Conservation (phyloP, 148 eudicot genomes). For the Hydrangea macrophylla region DNA sequence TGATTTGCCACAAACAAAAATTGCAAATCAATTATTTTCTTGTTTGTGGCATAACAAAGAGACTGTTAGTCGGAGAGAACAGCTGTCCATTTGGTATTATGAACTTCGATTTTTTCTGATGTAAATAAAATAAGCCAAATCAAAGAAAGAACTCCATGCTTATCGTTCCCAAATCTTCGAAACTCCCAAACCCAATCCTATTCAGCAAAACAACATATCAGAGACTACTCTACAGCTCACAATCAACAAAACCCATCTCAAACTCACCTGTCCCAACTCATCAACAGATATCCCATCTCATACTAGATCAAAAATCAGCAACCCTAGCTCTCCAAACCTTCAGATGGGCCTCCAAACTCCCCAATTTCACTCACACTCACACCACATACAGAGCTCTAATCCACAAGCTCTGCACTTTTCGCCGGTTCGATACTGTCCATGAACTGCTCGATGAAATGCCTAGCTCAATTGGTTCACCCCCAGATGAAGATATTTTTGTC, state of each 20-base stretch:
- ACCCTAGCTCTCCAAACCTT: slow-evolving; percentile 70
- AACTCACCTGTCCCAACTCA: slow-evolving; percentile 52
- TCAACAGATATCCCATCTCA: slow-evolving; percentile 60
- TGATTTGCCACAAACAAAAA: no score
- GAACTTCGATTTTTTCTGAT: no score
- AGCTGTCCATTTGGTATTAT: no score
- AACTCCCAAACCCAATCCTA: slow-evolving; percentile 10
- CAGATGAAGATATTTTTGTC: slow-evolving; percentile 73
- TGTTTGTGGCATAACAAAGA: no score
- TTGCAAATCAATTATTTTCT: no score
- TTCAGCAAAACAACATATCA: slow-evolving; percentile 5
- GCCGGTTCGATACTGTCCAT: slow-evolving; percentile 54
- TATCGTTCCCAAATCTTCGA: slow-evolving; percentile 13
- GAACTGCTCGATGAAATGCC: slow-evolving; percentile 88
- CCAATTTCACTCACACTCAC: slow-evolving; percentile 65
- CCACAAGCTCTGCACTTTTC: slow-evolving; percentile 69
- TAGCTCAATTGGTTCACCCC: slow-evolving; percentile 61
- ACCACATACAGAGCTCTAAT: slow-evolving; percentile 74
- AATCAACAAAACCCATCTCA: slow-evolving; percentile 41
- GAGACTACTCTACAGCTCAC: slow-evolving; percentile 9
- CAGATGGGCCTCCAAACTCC: slow-evolving; percentile 83
- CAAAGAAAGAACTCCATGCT: slow-evolving; percentile 29
- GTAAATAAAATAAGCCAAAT: no score
- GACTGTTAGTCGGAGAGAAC: no score
- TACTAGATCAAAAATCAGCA: slow-evolving; percentile 64